phyloP scores from a whole-genome alignment of 371 early-diverging fungal species.

The Mucor mucedo region DNA sequence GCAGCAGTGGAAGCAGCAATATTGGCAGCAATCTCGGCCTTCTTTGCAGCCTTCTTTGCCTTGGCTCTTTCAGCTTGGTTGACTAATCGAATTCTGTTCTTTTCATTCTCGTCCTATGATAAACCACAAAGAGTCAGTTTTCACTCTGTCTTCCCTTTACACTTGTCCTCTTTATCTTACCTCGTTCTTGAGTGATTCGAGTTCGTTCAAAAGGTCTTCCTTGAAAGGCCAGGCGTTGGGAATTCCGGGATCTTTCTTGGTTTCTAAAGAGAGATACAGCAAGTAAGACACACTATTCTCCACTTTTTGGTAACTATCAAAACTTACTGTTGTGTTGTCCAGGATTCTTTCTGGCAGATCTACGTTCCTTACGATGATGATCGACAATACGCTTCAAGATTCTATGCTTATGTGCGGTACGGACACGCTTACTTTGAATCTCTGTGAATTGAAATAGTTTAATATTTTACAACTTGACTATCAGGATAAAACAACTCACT shows the following conservation, averaged over 20 bases:
- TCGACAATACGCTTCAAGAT: conserved; percentile 77
- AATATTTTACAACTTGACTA: not conserved
- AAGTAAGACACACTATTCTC: not conserved
- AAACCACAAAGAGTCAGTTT: not conserved
- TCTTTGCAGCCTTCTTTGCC: conserved; percentile 30
- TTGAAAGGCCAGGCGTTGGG: conserved; percentile 61
- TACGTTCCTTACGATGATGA: conserved; percentile 75
- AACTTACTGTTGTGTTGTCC: conserved; percentile 49
- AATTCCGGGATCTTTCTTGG: conserved; percentile 58
- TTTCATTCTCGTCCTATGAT: conserved; percentile 33
- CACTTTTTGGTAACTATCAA: no score
- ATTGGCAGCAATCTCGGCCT: conserved; percentile 23
- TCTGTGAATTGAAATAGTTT: conserved; percentile 9
- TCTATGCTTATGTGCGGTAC: conserved; percentile 74
- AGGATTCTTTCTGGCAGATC: conserved; percentile 74
- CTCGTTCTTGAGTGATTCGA: conserved; percentile 52
- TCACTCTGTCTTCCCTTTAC: not conserved
- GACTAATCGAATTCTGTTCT: conserved; percentile 25
- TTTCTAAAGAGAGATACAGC: conserved; percentile 21
- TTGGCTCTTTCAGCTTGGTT: conserved; percentile 30
- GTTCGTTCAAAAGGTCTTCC: conserved; percentile 55
- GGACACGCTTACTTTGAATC: conserved; percentile 73
- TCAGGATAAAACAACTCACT: conserved; percentile 12
- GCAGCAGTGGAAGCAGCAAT: conserved; percentile 25
- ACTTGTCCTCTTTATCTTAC: conserved; percentile 11